Base-by-base conservation (phyloP, 768 basidiomycete genomes). In the Boletus eberwhitei region DNA sequence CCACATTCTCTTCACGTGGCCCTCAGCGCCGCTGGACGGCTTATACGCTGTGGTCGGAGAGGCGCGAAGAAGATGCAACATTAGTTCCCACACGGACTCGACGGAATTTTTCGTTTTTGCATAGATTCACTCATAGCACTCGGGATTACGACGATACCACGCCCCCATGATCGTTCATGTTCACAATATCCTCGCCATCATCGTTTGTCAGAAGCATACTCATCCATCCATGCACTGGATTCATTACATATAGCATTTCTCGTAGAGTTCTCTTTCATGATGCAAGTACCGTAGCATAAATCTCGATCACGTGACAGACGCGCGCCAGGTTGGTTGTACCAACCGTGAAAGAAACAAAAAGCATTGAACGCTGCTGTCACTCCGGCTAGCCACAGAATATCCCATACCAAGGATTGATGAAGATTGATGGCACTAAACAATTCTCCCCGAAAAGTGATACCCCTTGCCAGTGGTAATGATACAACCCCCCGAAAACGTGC, bases 401-500 rank as follows among this genome's bases (percentile, higher is more conserved):
- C 39, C 32, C 45, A 22, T 31, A 55, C 42, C 19, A n/a, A 35
- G 44, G 22, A 50, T 65, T 51, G 47, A 68, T 64, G 68, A 57
- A 51, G 52, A 43, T 39, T 8, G 45, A 89, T 89, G 87, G 81
- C 85, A 45, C 73, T 88, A 49, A 85, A 74, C 64, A 74, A 77
- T 24, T 88, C 88, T 35, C 89, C 89, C 40, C 78, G 89, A 54
- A 91, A 91, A 73, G 74, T 79, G 7, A 77, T 90, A 9, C 87
- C 89, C 37, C 76, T 91, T 32, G 79, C 87, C n/a, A 79, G 74
- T 62, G 88, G 86, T 41, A 84, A 88, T 57, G 85, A 84, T 61
- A 64, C 75, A 26, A 75, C 77, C 26, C 71, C 77, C 39, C 76
- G 78, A 42, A 74, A 62, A 48, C 58, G 79, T 39, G 70, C 71